Evolutionary conservation across 192 early-diverging fungal genomes (phyloP).

Genomic region (Podochytrium sp.): DNA sequence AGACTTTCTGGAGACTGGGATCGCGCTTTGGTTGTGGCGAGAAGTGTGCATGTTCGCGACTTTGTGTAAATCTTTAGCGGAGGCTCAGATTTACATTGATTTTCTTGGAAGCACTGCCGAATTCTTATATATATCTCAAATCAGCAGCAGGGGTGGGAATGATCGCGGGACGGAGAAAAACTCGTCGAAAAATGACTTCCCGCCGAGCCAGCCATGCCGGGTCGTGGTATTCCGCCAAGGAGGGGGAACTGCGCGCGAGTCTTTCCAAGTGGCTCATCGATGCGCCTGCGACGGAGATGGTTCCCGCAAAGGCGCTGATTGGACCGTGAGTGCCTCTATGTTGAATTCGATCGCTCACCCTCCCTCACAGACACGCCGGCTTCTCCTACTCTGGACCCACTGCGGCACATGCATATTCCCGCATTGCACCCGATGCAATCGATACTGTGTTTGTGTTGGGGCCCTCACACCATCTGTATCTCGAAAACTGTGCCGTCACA

Average conservation of each 20-base stretch:
- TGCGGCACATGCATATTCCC: slow-evolving; percentile 87
- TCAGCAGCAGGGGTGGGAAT: too few relatives aligned
- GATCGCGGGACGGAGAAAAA: too few relatives aligned
- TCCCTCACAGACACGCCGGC: slow-evolving; percentile 79
- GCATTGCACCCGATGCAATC: slow-evolving; percentile 53
- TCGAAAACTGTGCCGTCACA: slow-evolving; percentile 81
- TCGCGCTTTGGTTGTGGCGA: too few relatives aligned
- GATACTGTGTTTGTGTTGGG: slow-evolving; percentile 90
- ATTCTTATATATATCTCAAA: too few relatives aligned
- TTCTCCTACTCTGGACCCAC: slow-evolving; percentile 88
- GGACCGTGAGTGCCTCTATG: slow-evolving; percentile 64
- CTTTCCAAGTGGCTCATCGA: slow-evolving; percentile 57
- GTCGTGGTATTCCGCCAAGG: slow-evolving; percentile 48
- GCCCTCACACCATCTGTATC: slow-evolving; percentile 88
- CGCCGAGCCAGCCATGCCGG: slow-evolving; percentile 51
- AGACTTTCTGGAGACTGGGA: too few relatives aligned
- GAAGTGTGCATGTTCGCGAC: too few relatives aligned
- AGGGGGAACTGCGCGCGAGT: slow-evolving; percentile 47
- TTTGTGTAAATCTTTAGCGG: too few relatives aligned
- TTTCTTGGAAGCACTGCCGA: too few relatives aligned
- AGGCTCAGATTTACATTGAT: too few relatives aligned
- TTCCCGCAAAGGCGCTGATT: slow-evolving; percentile 68
- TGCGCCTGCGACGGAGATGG: slow-evolving; percentile 41
- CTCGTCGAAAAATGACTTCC: neutral
- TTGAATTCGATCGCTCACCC: neutral